Conservation (phyloP, 306 rosid species). For the Vigna angularis region DNA sequence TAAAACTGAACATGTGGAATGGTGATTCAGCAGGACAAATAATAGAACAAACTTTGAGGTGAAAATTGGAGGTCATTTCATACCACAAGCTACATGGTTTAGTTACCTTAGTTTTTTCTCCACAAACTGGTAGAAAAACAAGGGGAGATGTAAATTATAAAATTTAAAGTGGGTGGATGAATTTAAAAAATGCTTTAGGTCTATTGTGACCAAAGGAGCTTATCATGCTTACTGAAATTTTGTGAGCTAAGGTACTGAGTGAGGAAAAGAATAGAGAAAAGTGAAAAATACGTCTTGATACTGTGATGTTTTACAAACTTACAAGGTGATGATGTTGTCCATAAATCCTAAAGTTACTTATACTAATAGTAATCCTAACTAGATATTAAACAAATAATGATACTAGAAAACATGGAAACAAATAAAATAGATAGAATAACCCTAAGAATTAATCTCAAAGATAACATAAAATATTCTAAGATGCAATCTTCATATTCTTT, state of each 20-base stretch:
- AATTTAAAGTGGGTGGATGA: not conserved
- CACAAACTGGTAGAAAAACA: constrained; percentile 2
- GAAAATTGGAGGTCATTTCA: constrained; percentile 7
- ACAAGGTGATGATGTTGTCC: not conserved
- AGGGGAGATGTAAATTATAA: not conserved
- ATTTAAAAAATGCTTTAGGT: not conserved
- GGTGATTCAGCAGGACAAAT: not conserved
- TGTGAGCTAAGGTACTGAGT: not conserved
- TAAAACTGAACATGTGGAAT: constrained; percentile 5
- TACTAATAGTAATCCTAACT: not conserved
- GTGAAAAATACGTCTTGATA: constrained; percentile 12
- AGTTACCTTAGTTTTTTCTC: not conserved
- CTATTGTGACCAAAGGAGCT: not conserved
- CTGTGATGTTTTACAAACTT: not conserved
- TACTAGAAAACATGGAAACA: not conserved
- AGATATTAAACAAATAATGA: constrained; percentile 1
- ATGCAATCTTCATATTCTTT: not conserved
- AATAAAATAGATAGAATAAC: not conserved
- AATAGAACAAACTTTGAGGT: not conserved
- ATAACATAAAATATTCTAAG: not conserved
- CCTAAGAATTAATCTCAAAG: not conserved
- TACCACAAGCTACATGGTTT: not conserved
- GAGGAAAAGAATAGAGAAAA: not conserved
- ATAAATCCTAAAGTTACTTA: not conserved
- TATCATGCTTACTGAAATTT: not conserved